phyloP scores from a whole-genome alignment of 129 eudicot species.

The Centrapalus pauciflorus region DNA sequence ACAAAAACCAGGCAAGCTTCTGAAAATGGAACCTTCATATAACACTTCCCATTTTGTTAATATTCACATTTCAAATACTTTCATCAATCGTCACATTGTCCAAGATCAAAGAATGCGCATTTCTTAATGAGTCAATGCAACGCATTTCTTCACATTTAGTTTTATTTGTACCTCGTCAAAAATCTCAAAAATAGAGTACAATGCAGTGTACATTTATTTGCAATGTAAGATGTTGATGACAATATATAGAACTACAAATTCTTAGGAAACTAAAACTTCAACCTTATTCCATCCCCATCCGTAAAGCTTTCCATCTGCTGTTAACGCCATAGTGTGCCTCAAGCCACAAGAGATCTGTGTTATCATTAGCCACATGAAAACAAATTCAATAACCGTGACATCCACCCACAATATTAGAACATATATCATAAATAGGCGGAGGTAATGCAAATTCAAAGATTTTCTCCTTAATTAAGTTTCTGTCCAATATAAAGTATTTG shows the following conservation, averaged over 20 bases:
- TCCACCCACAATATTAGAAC: background rate
- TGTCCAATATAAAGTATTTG: background rate
- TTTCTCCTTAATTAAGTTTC: background rate
- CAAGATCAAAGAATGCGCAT: background rate
- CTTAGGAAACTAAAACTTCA: background rate
- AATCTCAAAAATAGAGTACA: background rate
- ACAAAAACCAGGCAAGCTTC: background rate
- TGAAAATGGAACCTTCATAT: background rate
- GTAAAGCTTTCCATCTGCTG: conserved; percentile 80
- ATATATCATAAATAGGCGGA: background rate
- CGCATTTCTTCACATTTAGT: too few relatives aligned
- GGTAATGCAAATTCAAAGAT: background rate
- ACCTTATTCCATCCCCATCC: conserved; percentile 99
- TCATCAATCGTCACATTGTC: background rate
- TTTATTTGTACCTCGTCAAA: too few relatives aligned
- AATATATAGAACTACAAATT: background rate
- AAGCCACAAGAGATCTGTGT: conserved; percentile 94
- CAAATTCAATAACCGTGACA: background rate
- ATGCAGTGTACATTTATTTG: background rate
- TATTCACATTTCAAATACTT: background rate
- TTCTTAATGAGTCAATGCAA: background rate
- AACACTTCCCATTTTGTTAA: background rate
- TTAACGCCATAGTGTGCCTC: conserved; percentile 98
- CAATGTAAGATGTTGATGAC: background rate
- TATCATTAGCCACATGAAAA: conserved; percentile 11